Base-by-base conservation (phyloP, 306 rosid genomes). In the Ochetophila trinervis region DNA sequence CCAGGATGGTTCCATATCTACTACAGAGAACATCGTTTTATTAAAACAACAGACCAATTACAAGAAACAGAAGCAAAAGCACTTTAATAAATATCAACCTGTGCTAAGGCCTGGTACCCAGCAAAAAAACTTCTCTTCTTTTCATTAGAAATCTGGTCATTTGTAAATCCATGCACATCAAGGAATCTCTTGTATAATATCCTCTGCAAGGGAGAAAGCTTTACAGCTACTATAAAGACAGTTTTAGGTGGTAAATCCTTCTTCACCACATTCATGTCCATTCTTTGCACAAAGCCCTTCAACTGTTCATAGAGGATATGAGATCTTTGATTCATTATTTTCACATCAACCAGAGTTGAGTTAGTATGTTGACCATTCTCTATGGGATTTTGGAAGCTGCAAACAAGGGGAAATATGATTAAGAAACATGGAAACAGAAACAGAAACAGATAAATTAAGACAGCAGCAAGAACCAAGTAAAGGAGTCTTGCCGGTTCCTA, bases 1-100 rank as follows among this genome's bases (percentile, higher is more conserved):
- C 99, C 97, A 21, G 99, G 99, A 81, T 93, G 99, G 71, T 93
- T 93, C 97, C 97, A 90, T 77, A 93, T 93, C 99, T 93, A 87
- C 67, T 60, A 83, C 68, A 67, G 51, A 64, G 75, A 81, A 76
- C 14, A 82, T 68, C 18, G n/a, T 44, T 42, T 57, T 30, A 63
- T 63, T 58, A 82, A 47, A 73, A 65, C 30, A 22, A 50, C 62
- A 40, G 12, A 40, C 45, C 45, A 40, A 8, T 47, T 53, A 58
- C 67, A 8, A 35, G 14, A 60, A 76, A 19, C 71, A 58, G 71
- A 55, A 65, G 51, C 74, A 75, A 65, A 59, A 56, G 56, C 34
- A 64, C 57, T 63, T 51, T 22, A 48, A 19, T 9, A 16, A 36
- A 57, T 37, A 68, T 24, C 56, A 79, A 93, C 99, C 97, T 90